These are phyloP conservation scores for Pythium periplocum DNA, from an alignment of 352 stramenopile species.

Conservation along the genomic window DNA sequence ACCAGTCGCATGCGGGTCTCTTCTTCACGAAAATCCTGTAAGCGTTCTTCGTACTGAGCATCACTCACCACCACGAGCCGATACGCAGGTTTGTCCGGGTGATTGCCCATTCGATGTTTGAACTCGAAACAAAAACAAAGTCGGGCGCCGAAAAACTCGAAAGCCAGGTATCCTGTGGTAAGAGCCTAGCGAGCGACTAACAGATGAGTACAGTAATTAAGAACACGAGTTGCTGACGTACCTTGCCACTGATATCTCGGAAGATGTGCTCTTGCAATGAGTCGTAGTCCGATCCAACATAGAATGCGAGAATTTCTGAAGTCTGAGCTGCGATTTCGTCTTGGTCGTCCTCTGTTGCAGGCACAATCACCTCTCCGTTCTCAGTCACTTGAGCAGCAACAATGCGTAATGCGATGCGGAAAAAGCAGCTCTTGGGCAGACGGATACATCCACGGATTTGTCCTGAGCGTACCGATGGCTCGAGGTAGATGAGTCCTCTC, in stretches of 20 bases:
- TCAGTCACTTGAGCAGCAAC: conserved; percentile 3
- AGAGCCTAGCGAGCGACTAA: not conserved
- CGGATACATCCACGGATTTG: conserved; percentile 22
- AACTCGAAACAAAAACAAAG: conserved; percentile 69
- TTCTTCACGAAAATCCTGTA: conserved; percentile 68
- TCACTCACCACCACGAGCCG: conserved; percentile 11
- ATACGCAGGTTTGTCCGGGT: conserved; percentile 7
- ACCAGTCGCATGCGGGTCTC: conserved; percentile 30
- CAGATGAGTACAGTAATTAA: too few relatives aligned
- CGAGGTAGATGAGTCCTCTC: conserved; percentile 18
- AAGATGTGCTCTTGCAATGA: conserved; percentile 44
- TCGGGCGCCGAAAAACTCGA: conserved; percentile 57
- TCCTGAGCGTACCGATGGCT: not conserved
- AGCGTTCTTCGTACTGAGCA: conserved; percentile 36
- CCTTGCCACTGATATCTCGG: conserved; percentile 33
- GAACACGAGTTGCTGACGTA: conserved; percentile 6
- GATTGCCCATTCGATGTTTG: conserved; percentile 8
- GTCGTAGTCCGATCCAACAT: conserved; percentile 52
- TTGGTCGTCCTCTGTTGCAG: conserved; percentile 2
- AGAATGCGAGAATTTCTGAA: conserved; percentile 28
- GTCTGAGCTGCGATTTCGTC: conserved; percentile 3
- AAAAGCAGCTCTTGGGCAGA: conserved; percentile 50
- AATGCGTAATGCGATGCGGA: conserved; percentile 32
- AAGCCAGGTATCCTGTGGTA: conserved; percentile 18
- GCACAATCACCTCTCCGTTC: too few relatives aligned